Percentiles rank a stretch among this genome's conserved stretches.
phyloP scores from a whole-genome alignment of 176 grass and related monocot genomes.

The Oryza officinalis region DNA sequence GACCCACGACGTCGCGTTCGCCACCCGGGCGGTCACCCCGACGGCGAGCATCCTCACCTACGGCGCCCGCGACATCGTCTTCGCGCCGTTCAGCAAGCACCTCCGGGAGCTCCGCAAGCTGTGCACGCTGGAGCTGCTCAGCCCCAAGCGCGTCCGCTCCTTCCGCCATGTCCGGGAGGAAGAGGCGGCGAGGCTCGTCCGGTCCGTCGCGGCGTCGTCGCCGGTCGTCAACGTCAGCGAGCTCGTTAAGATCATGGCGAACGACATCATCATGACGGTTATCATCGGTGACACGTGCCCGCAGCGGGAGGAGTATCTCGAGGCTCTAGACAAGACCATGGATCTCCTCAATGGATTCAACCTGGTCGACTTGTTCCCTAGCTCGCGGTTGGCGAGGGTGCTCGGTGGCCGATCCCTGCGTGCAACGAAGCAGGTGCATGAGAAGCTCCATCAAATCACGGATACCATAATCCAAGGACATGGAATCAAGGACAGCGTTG shows the following conservation, averaged over 20 bases:
- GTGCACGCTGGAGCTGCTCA: neutral
- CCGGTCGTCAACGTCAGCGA: neutral
- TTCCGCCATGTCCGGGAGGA: neutral
- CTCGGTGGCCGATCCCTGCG: too few species aligned
- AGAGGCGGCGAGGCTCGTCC: neutral
- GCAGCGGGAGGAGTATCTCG: constrained; percentile 27
- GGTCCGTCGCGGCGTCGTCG: neutral
- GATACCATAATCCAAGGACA: too few species aligned
- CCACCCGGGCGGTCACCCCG: constrained; percentile 33
- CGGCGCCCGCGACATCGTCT: constrained; percentile 37
- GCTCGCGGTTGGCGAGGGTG: too few species aligned
- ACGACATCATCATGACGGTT: constrained; percentile 26
- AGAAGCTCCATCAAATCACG: too few species aligned
- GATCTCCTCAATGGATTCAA: constrained; percentile 39
- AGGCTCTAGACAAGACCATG: neutral
- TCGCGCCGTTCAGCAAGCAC: constrained; percentile 8
- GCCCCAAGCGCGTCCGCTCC: neutral
- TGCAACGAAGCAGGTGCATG: too few species aligned
- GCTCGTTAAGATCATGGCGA: neutral
- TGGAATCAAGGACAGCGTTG: too few species aligned
- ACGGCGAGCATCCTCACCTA: constrained; percentile 32
- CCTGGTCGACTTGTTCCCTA: constrained; percentile 41
- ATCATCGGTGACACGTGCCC: constrained; percentile 23
- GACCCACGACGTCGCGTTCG: constrained; percentile 54
- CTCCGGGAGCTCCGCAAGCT: neutral